phyloP scores from a whole-genome alignment of 2,329 filamentous ascomycete genomes.

The Pseudocercospora ulei region DNA sequence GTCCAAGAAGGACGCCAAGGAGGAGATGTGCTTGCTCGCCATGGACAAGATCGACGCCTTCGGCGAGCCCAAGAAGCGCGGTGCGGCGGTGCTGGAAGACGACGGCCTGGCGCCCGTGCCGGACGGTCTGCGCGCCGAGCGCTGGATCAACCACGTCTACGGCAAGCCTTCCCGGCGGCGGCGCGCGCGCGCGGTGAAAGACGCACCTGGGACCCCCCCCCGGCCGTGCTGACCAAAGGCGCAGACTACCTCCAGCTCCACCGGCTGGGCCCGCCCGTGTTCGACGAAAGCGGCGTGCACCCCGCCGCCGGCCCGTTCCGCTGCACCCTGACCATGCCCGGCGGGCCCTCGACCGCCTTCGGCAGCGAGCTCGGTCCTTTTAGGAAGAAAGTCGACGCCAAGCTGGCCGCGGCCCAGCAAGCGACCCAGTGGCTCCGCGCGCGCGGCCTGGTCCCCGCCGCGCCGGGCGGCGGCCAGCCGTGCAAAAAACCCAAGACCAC shows the following conservation, averaged over 20 bases:
- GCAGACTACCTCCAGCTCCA: conserved; percentile 28
- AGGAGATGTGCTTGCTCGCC: conserved; percentile 34
- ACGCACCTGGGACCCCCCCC: no score
- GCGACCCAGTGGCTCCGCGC: conserved; percentile 38
- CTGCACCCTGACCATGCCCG: conserved; percentile 20
- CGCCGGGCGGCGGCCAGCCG: conserved; percentile 17
- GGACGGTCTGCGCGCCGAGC: conserved; percentile 24
- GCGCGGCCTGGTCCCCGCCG: conserved; percentile 26
- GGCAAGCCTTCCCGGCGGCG: conserved; percentile 10
- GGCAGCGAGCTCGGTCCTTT: conserved; percentile 33
- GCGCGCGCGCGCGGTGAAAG: conserved; percentile 8
- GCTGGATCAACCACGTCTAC: conserved; percentile 37
- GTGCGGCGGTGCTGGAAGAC: conserved; percentile 11
- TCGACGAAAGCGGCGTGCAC: conserved; percentile 34
- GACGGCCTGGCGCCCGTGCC: conserved; percentile 5
- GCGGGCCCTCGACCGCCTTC: conserved; percentile 29
- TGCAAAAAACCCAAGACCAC: conserved; percentile 10
- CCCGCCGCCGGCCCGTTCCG: conserved; percentile 16
- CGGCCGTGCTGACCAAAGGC: no score
- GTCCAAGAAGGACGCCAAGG: conserved; percentile 40
- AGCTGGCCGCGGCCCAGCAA: conserved; percentile 36
- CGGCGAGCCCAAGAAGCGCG: conserved; percentile 25
- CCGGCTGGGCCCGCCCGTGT: conserved; percentile 30
- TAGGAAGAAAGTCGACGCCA: conserved; percentile 38
- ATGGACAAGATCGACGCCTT: conserved; percentile 30